Percentiles rank a stretch among this genome's conserved stretches.
Evolutionary conservation across 2,329 filamentous ascomycete species (phyloP).

Genomic region (Lasiodiplodia theobromae): DNA sequence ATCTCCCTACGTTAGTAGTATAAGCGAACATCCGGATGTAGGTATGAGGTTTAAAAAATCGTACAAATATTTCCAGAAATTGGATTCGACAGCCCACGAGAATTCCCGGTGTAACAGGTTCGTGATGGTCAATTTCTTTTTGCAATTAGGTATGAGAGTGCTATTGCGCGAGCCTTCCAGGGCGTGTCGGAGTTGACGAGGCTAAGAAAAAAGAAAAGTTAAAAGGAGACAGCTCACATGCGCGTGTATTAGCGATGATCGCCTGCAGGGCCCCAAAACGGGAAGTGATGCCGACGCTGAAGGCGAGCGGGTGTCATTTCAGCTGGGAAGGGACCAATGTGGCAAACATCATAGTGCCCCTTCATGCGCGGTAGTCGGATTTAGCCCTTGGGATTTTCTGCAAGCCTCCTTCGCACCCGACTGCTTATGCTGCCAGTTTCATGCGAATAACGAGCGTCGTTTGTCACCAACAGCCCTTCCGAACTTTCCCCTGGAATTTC

Average conservation of each 20-base stretch:
- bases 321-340: constrained; percentile 8
- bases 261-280: constrained; percentile 13
- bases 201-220: constrained; percentile 14
- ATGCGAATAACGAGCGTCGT: constrained; percentile 2
- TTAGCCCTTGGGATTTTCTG: constrained; percentile 6
- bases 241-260: constrained; percentile 4
- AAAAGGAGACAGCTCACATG: constrained; percentile 21
- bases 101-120: no score
- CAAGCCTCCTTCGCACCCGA: constrained; percentile 7
- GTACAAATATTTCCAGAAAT: no score
- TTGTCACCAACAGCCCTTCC: neutral
- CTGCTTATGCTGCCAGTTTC: neutral
- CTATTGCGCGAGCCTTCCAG: neutral
- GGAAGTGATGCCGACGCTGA: constrained; percentile 22
- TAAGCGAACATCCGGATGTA: no score
- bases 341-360: constrained; percentile 24
- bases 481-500: neutral
- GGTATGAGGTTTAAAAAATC: no score
- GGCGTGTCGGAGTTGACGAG: neutral
- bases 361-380: neutral
- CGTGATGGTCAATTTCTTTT: no score
- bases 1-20: no score
- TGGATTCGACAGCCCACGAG: no score
- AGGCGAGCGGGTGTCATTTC: constrained; percentile 12
- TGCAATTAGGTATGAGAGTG: neutral